These are phyloP conservation scores for Fusarium illudens DNA, from an alignment of 2,329 filamentous ascomycete species.

Conservation along the genomic window DNA sequence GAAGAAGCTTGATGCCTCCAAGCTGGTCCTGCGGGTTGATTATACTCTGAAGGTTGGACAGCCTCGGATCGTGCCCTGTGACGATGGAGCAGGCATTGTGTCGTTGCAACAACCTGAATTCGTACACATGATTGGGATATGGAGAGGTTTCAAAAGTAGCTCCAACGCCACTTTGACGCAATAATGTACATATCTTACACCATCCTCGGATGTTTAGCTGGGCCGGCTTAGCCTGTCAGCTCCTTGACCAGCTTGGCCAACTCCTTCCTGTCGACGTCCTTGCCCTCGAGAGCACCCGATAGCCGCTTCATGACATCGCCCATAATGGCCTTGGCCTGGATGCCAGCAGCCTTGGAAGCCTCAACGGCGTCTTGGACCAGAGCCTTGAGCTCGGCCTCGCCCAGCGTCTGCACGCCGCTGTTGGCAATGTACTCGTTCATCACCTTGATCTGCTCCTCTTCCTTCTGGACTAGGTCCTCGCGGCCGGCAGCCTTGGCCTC, in stretches of 20 bases:
- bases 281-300: slow-evolving; percentile 65
- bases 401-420: slow-evolving; percentile 67
- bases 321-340: slow-evolving; percentile 56
- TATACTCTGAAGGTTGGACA: too few relatives aligned
- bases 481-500: slow-evolving; percentile 73
- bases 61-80: not conserved
- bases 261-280: slow-evolving; percentile 69
- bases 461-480: slow-evolving; percentile 74
- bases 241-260: slow-evolving; percentile 70
- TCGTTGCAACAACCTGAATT: not conserved
- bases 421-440: slow-evolving; percentile 70
- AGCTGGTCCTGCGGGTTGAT: not conserved
- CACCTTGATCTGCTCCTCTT: slow-evolving; percentile 70
- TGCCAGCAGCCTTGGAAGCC: slow-evolving; percentile 57
- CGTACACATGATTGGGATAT: slow-evolving; percentile 15
- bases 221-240: slow-evolving; percentile 31
- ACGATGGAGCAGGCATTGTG: not conserved
- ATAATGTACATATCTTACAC: slow-evolving; percentile 42
- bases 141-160: slow-evolving; percentile 15
- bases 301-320: slow-evolving; percentile 72
- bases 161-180: slow-evolving; percentile 6
- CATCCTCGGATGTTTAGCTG: not conserved
- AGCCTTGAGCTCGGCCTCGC: slow-evolving; percentile 64
- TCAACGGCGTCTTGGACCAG: slow-evolving; percentile 63
- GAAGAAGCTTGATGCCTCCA: not conserved